Conservation (phyloP, 108 stramenopile species). For the Cyclotella atomus region DNA sequence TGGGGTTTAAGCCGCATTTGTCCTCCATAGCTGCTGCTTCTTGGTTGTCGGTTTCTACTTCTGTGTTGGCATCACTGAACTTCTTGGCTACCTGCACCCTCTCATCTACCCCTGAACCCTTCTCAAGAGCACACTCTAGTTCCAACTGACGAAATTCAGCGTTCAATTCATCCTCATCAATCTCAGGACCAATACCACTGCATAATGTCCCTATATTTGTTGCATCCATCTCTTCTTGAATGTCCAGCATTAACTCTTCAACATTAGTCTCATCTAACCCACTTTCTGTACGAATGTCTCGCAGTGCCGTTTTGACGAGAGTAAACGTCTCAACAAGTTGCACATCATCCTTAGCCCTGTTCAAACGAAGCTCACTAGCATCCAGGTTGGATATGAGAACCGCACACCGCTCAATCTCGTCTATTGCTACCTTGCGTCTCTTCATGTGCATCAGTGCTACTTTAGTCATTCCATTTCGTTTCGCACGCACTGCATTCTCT, state of each 20-base stretch:
- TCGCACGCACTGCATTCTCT: constrained; percentile 21
- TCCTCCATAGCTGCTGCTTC: too few relatives aligned
- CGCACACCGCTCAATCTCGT: constrained; percentile 39
- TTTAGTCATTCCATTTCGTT: constrained; percentile 10
- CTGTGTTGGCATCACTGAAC: not conserved
- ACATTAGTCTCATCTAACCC: constrained; percentile 12
- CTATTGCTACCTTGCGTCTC: constrained; percentile 34
- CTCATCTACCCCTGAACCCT: not conserved
- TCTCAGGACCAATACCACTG: not conserved
- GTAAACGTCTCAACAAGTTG: constrained; percentile 28
- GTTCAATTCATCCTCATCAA: constrained; percentile 41
- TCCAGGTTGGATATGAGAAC: constrained; percentile 31
- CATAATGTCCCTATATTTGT: not conserved
- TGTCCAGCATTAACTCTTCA: constrained; percentile 38
- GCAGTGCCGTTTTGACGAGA: constrained; percentile 24
- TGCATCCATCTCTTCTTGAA: constrained; percentile 35
- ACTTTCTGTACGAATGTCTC: constrained; percentile 20
- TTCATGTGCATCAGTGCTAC: constrained; percentile 36
- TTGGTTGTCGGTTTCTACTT: too few relatives aligned
- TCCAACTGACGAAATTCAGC: constrained; percentile 38
- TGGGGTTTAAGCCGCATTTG: too few relatives aligned
- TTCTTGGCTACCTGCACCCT: not conserved
- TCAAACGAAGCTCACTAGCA: constrained; percentile 36
- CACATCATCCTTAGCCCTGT: constrained; percentile 35
- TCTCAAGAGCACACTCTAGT: constrained; percentile 25